phyloP scores from a whole-genome alignment of 164 flowering plant genomes.

The Tetracentron sinense region DNA sequence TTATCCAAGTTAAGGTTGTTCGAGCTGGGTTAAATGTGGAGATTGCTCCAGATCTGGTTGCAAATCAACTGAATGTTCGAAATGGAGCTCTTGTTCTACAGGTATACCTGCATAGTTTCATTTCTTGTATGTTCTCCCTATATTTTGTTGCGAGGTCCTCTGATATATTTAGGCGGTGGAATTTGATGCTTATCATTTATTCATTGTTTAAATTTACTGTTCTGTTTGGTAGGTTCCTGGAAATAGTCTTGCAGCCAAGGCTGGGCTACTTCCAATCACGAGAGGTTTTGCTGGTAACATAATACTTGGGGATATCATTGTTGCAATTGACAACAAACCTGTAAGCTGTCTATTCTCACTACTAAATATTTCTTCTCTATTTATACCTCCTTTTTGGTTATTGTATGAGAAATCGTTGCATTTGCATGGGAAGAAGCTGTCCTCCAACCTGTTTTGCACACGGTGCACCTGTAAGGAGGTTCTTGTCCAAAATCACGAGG shows the following conservation, averaged over 20 bases:
- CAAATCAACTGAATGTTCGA: slow-evolving; percentile 89
- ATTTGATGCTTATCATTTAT: background rate
- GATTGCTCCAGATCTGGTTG: slow-evolving; percentile 79
- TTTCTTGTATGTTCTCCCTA: background rate
- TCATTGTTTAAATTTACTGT: slow-evolving; percentile 2
- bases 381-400: background rate
- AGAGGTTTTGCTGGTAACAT: slow-evolving; percentile 94
- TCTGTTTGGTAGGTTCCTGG: slow-evolving; percentile 54
- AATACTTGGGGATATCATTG: slow-evolving; percentile 76
- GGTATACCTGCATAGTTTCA: slow-evolving; percentile 33
- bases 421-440: background rate
- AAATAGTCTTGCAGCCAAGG: slow-evolving; percentile 76
- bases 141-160: background rate
- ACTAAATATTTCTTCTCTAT: background rate
- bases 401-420: background rate
- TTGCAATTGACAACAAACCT: slow-evolving; percentile 67
- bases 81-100: slow-evolving; percentile 83
- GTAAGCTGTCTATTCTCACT: slow-evolving; percentile 44
- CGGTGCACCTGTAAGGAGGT: too few species aligned
- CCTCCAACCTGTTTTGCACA: too few species aligned
- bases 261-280: slow-evolving; percentile 70
- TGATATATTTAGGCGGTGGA: background rate
- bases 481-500: too few species aligned
- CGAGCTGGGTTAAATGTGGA: slow-evolving; percentile 82
- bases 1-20: slow-evolving; percentile 48